These are phyloP conservation scores for Candida corydali DNA, from an alignment of 805 yeast species.

Conservation along the genomic window DNA sequence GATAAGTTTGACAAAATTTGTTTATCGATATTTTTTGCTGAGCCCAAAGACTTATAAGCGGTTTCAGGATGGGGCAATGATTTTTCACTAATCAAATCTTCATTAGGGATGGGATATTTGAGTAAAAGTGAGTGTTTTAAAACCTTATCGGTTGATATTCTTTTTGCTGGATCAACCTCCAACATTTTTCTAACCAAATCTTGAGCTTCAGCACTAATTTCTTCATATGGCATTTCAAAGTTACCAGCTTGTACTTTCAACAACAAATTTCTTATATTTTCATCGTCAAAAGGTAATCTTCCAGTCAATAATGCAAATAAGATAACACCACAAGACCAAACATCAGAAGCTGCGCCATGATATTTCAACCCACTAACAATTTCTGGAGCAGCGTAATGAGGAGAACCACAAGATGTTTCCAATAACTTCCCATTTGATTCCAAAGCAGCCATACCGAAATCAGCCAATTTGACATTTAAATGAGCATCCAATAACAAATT, in stretches of 20 bases:
- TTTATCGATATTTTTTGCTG: slow-evolving; percentile 45
- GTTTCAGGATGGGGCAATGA: slow-evolving; percentile 54
- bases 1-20: slow-evolving; percentile 53
- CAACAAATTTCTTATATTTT: slow-evolving; percentile 64
- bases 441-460: slow-evolving; percentile 87
- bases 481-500: slow-evolving; percentile 65
- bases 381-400: slow-evolving; percentile 88
- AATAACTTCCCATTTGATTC: slow-evolving; percentile 66
- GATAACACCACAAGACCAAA: slow-evolving; percentile 87
- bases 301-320: slow-evolving; percentile 77
- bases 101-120: slow-evolving; percentile 48
- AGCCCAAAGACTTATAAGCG: slow-evolving; percentile 47
- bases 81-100: slow-evolving; percentile 41
- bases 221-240: slow-evolving; percentile 64
- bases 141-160: slow-evolving; percentile 67
- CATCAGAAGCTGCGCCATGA: slow-evolving; percentile 82
- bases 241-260: slow-evolving; percentile 74
- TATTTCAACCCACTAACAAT: slow-evolving; percentile 74
- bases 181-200: slow-evolving; percentile 64
- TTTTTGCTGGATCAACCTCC: slow-evolving; percentile 62
- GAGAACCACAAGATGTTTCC: slow-evolving; percentile 83
- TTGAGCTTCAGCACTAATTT: slow-evolving; percentile 60
- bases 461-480: slow-evolving; percentile 72
- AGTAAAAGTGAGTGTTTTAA: slow-evolving; percentile 52
- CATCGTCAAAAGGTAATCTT: slow-evolving; percentile 80